Base-by-base conservation (phyloP, 2,329 filamentous ascomycete genomes). In the Byssothecium circinans region DNA sequence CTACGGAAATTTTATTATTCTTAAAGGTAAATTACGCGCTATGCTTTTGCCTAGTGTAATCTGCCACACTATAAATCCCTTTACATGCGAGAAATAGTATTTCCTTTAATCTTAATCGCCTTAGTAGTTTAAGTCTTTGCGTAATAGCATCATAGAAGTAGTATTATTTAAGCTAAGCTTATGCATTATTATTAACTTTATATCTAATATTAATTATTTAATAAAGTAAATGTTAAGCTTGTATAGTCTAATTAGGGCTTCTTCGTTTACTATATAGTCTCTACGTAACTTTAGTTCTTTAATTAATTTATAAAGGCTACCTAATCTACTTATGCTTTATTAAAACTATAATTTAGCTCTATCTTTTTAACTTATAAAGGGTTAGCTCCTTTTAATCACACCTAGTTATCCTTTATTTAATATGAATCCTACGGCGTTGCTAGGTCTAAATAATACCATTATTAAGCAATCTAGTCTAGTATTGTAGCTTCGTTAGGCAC, bases 311-410 rank as follows among this genome's bases (percentile, higher is more conserved):
- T 49, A 19, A 49, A 43, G 41, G 46, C 35, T 34, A 40, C 29
- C 41, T 19, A 49, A 43, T 43, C 41, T 41, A 18, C 41, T 49
- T 44, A 25, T 44, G 29, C 40, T 49, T 33, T 22, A 43, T 25
- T 49, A 19, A 49, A 49, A 49, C 46, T 15, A 49, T 49, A 18
- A 43, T 36, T 49, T 49, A 49, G 46, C 46, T 43, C 46, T 18
- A 43, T 49, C 40, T 42, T 30, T 38, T 50, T 50, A 41, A 49
- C 41, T 44, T 49, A 27, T 41, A n/a, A 23, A 45, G 47, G 36
- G 35, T 29, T 35, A 45, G 42, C 27, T 40, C 41, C 32, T n/a
- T 36, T 41, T 20, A 49, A 49, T 49, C 19, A 49, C 41, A 40
- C 41, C 46, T 49, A 49, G 46, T 44, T 49, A 19, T 49, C 41